Evolutionary conservation across 345 rosid species (phyloP).

Genomic region (Citrus australasica): DNA sequence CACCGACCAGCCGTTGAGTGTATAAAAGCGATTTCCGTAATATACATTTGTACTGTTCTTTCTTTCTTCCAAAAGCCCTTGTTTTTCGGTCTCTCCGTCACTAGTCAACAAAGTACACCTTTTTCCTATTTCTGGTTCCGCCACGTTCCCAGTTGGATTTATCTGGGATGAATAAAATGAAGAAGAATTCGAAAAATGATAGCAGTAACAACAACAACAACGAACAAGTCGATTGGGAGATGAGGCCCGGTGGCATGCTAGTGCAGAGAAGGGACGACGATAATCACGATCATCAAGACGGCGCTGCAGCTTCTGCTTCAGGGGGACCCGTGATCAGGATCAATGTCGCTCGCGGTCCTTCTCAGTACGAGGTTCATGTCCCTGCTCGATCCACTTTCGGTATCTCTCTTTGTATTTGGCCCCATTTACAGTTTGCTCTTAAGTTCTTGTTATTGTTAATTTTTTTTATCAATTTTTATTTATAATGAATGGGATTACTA

Average conservation of each 20-base stretch:
- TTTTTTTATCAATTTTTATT: not conserved
- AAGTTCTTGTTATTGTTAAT: not conserved
- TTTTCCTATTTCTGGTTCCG: not conserved
- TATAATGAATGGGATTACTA: not conserved
- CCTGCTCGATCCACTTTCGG: slow-evolving; percentile 62
- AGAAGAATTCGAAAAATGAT: not conserved
- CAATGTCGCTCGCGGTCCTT: slow-evolving; percentile 43
- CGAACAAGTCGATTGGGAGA: slow-evolving; percentile 40
- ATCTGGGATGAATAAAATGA: not conserved
- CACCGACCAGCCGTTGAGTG: not conserved
- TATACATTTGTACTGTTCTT: not conserved
- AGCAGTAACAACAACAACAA: not conserved
- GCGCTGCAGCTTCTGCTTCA: slow-evolving; percentile 19
- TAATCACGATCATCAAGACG: slow-evolving; percentile 19
- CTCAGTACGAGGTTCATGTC: slow-evolving; percentile 44
- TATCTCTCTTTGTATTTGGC: slow-evolving; percentile 14
- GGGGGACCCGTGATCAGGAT: slow-evolving; percentile 38
- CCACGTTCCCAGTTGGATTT: not conserved
- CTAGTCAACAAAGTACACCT: not conserved
- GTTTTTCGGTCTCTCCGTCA: too few relatives aligned
- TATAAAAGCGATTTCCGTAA: not conserved
- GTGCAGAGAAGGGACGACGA: slow-evolving; percentile 52
- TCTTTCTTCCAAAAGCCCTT: not conserved
- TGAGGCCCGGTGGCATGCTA: slow-evolving; percentile 53
- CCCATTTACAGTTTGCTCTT: not conserved